Evolutionary conservation across 306 rosid species (phyloP), one percentile per base, ranked within the genome.

Genomic region (Spatholobus suberectus): DNA sequence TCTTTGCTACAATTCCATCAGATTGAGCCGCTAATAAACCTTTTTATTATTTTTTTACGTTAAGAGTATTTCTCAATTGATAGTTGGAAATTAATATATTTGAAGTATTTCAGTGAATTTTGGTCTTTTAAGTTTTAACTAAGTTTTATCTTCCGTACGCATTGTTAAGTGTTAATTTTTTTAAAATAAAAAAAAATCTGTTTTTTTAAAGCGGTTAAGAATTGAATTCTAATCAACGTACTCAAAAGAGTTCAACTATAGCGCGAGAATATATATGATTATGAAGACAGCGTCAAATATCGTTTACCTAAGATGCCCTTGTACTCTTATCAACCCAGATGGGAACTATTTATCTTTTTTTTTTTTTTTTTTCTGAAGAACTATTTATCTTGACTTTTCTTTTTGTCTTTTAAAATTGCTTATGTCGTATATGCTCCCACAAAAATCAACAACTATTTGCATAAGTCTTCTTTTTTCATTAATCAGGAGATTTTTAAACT

Each of bases 241-340:
- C 4, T 24, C 9, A 13, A 59, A 0, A 26, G 35, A 11, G 37
- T 12, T 59, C 8, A 59, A 59, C 67, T 5, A 14, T 14, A 15
- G 38, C 5, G 38, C 6, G 9, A 27, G 37, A 12, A 12, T 24
- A 5, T 61, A 61, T 61, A 27, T 13, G 11, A 5, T 61, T 12
- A 61, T 1, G 51, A 57, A 75, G 70, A 57, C 69, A 44, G 23
- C 24, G 40, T 75, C 79, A 75, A 75, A 38, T 57, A 15, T 75
- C 26, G 8, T 38, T 23, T 57, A 74, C 44, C 44, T 35, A 54
- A 73, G 78, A 51, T 34, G 32, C 13, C 34, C 11, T 73, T 34
- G 10, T 37, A 51, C 13, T 32, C 78, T n/a, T 52, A 52, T 15
- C 29, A 23, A 73, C 47, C 46, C 13, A 32, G n/a, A 49, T 4